phyloP scores from a whole-genome alignment of 1,284 basidiomycete species.

The Puccinia polysora region DNA sequence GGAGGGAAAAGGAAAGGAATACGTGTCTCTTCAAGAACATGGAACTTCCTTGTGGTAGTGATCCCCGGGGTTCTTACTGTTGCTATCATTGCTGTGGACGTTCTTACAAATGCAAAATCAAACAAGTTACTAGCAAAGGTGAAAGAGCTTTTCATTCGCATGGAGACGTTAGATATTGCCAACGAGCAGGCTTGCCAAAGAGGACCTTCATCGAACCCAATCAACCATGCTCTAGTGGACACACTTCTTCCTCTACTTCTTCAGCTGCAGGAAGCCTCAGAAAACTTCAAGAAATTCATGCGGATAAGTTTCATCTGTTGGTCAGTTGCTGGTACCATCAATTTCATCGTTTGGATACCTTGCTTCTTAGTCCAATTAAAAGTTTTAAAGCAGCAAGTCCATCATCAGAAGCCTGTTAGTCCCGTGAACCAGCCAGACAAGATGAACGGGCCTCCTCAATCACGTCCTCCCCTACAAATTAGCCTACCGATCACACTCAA shows the following conservation, averaged over 20 bases:
- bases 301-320: slow-evolving; percentile 17
- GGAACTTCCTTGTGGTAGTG: slow-evolving; percentile 5
- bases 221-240: not conserved
- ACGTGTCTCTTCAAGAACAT: not conserved
- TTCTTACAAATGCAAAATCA: not conserved
- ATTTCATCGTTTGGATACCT: slow-evolving; percentile 18
- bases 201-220: not conserved
- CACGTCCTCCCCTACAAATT: not conserved
- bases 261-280: not conserved
- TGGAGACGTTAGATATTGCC: not conserved
- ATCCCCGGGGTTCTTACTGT: not conserved
- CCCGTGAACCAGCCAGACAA: not conserved
- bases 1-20: not conserved
- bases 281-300: not conserved
- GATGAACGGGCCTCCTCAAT: not conserved
- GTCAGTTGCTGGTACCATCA: slow-evolving; percentile 10
- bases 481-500: not conserved
- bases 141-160: not conserved
- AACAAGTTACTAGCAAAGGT: not conserved
- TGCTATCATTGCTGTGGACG: not conserved
- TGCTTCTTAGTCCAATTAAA: slow-evolving; percentile 20
- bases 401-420: not conserved
- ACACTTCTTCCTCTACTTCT: not conserved
- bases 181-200: not conserved
- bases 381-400: slow-evolving; percentile 2